Conservation (phyloP, 352 stramenopile species). For the Pythium diclinum region DNA sequence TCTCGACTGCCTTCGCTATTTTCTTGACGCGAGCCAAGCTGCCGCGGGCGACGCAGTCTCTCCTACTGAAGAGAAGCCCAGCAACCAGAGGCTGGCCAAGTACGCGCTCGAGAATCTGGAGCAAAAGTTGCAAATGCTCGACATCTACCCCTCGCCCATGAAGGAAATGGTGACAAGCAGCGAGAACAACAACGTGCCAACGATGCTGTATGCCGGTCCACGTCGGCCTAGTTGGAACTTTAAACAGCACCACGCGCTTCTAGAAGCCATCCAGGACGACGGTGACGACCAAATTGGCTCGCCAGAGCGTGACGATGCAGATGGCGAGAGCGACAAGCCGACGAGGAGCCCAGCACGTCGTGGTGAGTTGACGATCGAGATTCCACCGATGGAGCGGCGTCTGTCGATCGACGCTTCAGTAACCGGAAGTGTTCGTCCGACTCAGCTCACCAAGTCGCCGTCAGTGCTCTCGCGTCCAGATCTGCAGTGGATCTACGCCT, state of each 20-base stretch:
- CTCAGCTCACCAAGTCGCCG: constrained; percentile 39
- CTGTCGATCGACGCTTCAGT: constrained; percentile 21
- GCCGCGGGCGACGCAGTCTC: not conserved
- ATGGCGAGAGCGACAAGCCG: constrained; percentile 2
- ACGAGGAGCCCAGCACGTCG: constrained; percentile 3
- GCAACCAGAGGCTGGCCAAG: not conserved
- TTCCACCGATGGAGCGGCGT: constrained; percentile 14
- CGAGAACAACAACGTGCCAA: constrained; percentile 3
- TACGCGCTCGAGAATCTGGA: constrained; percentile 54
- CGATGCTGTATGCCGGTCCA: constrained; percentile 24
- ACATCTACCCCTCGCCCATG: constrained; percentile 67
- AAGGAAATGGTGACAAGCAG: constrained; percentile 31
- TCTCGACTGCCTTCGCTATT: constrained; percentile 66
- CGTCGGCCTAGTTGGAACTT: constrained; percentile 66
- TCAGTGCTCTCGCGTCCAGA: constrained; percentile 36
- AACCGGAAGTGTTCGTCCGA: constrained; percentile 13
- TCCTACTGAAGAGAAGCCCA: not conserved
- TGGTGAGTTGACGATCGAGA: constrained; percentile 13
- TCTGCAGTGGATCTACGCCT: constrained; percentile 37
- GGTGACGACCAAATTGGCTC: constrained; percentile 29
- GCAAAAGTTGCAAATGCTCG: constrained; percentile 47
- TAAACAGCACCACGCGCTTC: constrained; percentile 44
- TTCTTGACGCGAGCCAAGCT: constrained; percentile 41
- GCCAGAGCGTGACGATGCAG: constrained; percentile 7
- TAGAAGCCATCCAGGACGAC: constrained; percentile 54